Percentiles rank a stretch among this genome's conserved stretches.
phyloP scores from a whole-genome alignment of 2,329 filamentous ascomycete species.

The Nigrospora sphaerica region DNA sequence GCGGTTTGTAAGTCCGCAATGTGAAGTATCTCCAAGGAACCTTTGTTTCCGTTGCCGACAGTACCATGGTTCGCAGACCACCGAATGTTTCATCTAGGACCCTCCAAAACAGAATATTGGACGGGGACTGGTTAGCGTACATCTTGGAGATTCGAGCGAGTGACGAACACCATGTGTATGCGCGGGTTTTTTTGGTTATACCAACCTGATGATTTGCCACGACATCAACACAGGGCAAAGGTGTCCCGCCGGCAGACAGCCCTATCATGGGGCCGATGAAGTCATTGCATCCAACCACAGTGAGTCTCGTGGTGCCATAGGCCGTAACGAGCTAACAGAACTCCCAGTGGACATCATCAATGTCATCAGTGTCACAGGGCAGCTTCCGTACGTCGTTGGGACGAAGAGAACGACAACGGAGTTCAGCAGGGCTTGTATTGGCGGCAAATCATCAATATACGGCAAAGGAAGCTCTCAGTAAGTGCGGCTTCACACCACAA shows the following conservation, averaged over 20 bases:
- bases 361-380: slow-evolving; percentile 58
- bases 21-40: slow-evolving; percentile 51
- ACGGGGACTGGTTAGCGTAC: slow-evolving; percentile 65
- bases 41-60: slow-evolving; percentile 54
- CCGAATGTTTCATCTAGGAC: slow-evolving; percentile 30
- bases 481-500: slow-evolving; percentile 22
- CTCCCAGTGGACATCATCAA: slow-evolving; percentile 64
- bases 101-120: slow-evolving; percentile 31
- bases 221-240: slow-evolving; percentile 43
- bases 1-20: slow-evolving; percentile 50
- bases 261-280: slow-evolving; percentile 62
- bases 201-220: slow-evolving; percentile 62
- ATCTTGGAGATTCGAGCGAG: slow-evolving; percentile 71
- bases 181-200: slow-evolving; percentile 73
- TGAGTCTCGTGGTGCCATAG: slow-evolving; percentile 26
- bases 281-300: slow-evolving; percentile 67
- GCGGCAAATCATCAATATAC: slow-evolving; percentile 55
- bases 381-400: slow-evolving; percentile 59
- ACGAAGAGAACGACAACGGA: slow-evolving; percentile 61
- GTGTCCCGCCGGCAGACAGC: slow-evolving; percentile 45
- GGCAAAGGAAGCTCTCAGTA: slow-evolving; percentile 52
- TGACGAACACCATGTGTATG: slow-evolving; percentile 67
- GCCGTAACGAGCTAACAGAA: slow-evolving; percentile 15
- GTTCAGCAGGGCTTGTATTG: slow-evolving; percentile 54
- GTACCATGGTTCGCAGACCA: slow-evolving; percentile 47